A percentile compares a stretch with the other conserved stretches of the same genome.
phyloP scores from a whole-genome alignment of 129 eudicot genomes.

The Artemisia annua region DNA sequence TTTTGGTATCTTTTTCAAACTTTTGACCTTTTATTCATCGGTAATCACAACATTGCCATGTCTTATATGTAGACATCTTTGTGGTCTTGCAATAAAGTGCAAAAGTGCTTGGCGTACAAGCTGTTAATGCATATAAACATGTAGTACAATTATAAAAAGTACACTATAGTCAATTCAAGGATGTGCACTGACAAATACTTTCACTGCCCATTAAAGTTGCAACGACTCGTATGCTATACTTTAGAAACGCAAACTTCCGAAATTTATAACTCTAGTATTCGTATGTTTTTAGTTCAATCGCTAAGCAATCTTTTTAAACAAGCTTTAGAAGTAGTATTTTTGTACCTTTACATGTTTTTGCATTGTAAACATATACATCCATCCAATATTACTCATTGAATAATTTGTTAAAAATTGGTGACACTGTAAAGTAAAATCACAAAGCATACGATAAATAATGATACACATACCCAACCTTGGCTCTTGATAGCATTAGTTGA shows the following conservation, averaged over 20 bases:
- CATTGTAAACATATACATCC: no score
- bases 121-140: neutral
- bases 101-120: neutral
- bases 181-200: neutral
- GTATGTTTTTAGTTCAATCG: neutral
- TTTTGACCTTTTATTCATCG: neutral
- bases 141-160: neutral
- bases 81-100: slow-evolving; percentile 2
- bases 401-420: no score
- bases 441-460: no score
- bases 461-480: no score
- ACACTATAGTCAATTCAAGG: neutral
- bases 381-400: no score
- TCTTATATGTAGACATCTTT: neutral
- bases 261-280: no score
- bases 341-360: no score
- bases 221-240: neutral
- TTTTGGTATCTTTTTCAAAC: neutral
- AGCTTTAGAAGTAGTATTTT: no score
- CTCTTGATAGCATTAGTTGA: no score
- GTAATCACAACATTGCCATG: neutral
- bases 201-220: neutral
- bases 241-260: no score
- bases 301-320: no score
- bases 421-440: no score